phyloP scores from a whole-genome alignment of 768 basidiomycete species.

The Phlegmacium glaucopus region DNA sequence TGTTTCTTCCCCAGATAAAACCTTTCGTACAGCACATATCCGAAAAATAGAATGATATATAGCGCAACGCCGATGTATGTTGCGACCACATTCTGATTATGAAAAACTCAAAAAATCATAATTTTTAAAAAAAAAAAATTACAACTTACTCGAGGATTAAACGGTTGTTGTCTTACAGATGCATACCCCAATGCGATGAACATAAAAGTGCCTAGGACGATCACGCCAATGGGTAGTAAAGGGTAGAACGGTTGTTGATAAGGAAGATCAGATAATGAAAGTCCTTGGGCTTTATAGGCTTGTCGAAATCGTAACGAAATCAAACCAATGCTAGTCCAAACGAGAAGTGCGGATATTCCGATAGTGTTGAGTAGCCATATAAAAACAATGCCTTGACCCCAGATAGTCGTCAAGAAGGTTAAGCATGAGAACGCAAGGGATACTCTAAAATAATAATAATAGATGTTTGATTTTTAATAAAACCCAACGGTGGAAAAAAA shows the following conservation, averaged over 20 bases:
- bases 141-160: slow-evolving; percentile 38
- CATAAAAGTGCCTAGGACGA: slow-evolving; percentile 48
- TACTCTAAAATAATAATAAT: slow-evolving; percentile 30
- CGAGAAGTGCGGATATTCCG: slow-evolving; percentile 63
- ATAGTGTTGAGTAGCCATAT: slow-evolving; percentile 61
- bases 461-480: slow-evolving; percentile 12
- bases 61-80: slow-evolving; percentile 51
- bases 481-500: slow-evolving; percentile 21
- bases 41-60: slow-evolving; percentile 42
- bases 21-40: slow-evolving; percentile 40
- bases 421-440: slow-evolving; percentile 46
- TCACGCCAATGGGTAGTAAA: slow-evolving; percentile 44
- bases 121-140: slow-evolving; percentile 1
- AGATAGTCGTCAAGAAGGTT: slow-evolving; percentile 56
- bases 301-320: slow-evolving; percentile 59
- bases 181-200: slow-evolving; percentile 55
- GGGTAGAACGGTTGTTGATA: slow-evolving; percentile 56
- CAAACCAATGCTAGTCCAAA: slow-evolving; percentile 58
- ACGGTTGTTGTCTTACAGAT: slow-evolving; percentile 41
- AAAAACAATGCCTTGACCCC: slow-evolving; percentile 53
- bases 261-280: slow-evolving; percentile 49
- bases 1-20: slow-evolving; percentile 20
- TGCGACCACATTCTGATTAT: slow-evolving; percentile 46
- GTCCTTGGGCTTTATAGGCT: slow-evolving; percentile 55
- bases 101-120: not conserved